Conservation (phyloP, 2,329 filamentous ascomycete genomes). For the Arthrobotrys sphaeroides region DNA sequence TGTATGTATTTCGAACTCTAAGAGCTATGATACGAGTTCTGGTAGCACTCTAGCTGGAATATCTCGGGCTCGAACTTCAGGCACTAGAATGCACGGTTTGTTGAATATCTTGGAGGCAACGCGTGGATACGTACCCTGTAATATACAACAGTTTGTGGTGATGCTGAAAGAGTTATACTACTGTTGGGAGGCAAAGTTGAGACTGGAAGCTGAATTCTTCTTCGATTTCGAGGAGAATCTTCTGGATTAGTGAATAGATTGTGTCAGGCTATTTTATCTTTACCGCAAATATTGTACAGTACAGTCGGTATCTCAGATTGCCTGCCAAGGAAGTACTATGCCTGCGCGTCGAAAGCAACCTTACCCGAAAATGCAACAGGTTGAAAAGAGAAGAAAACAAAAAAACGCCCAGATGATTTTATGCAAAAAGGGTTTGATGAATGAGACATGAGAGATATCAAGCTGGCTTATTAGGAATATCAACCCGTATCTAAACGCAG, state of each 20-base stretch:
- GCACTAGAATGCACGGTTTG: not conserved
- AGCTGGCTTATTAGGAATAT: not conserved
- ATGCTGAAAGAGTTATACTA: too few relatives aligned
- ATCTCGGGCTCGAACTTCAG: too few relatives aligned
- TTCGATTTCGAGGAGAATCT: not conserved
- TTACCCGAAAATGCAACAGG: conserved; percentile 30
- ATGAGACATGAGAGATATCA: conserved; percentile 4
- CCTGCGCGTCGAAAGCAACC: conserved; percentile 17
- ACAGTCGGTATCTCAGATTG: conserved; percentile 3
- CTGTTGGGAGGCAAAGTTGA: not conserved
- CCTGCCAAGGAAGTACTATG: not conserved
- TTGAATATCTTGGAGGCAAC: not conserved
- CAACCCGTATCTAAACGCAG: not conserved
- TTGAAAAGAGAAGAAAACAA: not conserved
- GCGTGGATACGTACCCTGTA: not conserved
- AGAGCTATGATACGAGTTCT: too few relatives aligned
- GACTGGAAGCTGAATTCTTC: not conserved
- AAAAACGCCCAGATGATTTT: conserved; percentile 63
- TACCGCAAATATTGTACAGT: conserved; percentile 12
- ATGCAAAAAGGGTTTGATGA: conserved; percentile 55
- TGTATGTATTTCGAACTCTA: too few relatives aligned
- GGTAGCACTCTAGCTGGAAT: too few relatives aligned
- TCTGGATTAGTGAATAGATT: not conserved
- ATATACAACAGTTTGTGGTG: too few relatives aligned
- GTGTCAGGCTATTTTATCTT: not conserved